phyloP scores from a whole-genome alignment of 495 filamentous ascomycete genomes.

The Diplogelasinospora grovesii region DNA sequence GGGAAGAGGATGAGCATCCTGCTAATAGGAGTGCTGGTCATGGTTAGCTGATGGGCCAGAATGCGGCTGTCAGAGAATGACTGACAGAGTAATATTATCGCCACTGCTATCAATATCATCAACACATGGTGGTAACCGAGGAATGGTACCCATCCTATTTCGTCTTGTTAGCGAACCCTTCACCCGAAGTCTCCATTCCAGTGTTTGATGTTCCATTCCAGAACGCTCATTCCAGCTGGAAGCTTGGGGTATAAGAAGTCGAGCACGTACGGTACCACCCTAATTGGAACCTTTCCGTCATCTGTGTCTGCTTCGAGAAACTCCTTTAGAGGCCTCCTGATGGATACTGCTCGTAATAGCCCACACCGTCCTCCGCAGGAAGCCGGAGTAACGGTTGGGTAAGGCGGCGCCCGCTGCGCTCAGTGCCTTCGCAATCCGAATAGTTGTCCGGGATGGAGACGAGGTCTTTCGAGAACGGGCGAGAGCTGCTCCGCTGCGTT shows the following conservation, averaged over 20 bases:
- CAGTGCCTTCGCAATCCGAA: too few relatives aligned
- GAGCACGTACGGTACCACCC: constrained; percentile 42
- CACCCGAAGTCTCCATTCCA: too few relatives aligned
- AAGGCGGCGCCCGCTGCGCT: constrained; percentile 4
- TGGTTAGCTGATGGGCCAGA: constrained; percentile 4
- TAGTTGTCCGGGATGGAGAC: too few relatives aligned
- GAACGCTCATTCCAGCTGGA: constrained; percentile 1
- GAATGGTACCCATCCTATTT: constrained; percentile 78
- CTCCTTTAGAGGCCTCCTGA: neutral
- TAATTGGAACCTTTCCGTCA: constrained; percentile 32
- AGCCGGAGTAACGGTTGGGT: constrained; percentile 16
- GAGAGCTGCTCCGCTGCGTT: neutral
- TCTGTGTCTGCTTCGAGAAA: constrained; percentile 5
- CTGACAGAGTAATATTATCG: constrained; percentile 94
- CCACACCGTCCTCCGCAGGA: constrained; percentile 38
- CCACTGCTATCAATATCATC: constrained; percentile 91
- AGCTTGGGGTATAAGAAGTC: too few relatives aligned
- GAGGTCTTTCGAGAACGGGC: too few relatives aligned
- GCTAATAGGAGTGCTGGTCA: constrained; percentile 64
- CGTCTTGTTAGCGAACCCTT: constrained; percentile 16
- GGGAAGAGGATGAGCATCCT: constrained; percentile 71
- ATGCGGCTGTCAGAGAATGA: constrained; percentile 5
- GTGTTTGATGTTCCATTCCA: too few relatives aligned
- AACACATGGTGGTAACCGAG: constrained; percentile 98
- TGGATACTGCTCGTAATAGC: constrained; percentile 15